Base-by-base conservation (phyloP, 2,329 filamentous ascomycete species). In the Hymenoscyphus albidus region DNA sequence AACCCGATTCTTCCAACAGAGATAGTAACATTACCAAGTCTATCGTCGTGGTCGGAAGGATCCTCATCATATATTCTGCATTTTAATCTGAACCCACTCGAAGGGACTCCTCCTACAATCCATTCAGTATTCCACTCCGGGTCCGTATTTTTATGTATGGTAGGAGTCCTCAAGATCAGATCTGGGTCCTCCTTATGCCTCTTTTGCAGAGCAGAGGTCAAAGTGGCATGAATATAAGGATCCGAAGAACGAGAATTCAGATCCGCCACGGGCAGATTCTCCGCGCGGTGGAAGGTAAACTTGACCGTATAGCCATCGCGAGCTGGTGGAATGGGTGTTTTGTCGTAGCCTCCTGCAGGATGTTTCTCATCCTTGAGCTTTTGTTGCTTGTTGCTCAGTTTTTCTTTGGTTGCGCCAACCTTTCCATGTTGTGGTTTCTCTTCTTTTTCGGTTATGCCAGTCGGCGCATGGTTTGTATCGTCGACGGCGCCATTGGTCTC, bases 1-100 rank as follows among this genome's bases (percentile, higher is more conserved):
- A 89, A 85, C 58, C 80, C 80, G 6, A 97, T 74, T 1, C 78
- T 74, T 12, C 82, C 78, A 0, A 90, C 85, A 18, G 84, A 78
- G 62, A 97, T 80, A 58, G 92, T 92, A 3, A 92, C 91, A 73
- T 95, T 96, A 12, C 94, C 94, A 22, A 98, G 82, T 32, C 92
- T 84, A 77, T 98, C 94, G 74, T 98, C 90, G 69, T 90, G 86
- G 75, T 97, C 91, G 1, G 88, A 86, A 40, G 88, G 87, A 77
- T 98, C 94, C 76, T 98, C 94, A 73, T 98, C 94, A 77, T 93
- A 96, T 18, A 98, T 78, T 62, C 91, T 85, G 67, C 91, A 92
- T 75, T 97, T 97, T 70, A 98, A 82, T 64, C 83, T 84, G 78
- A 97, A 96, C 3, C 93, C 93, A 0, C 84, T 86, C 0, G 88